Percentiles rank a stretch among this genome's conserved stretches.
phyloP scores from a whole-genome alignment of 306 rosid genomes.

The Pyrus communis region DNA sequence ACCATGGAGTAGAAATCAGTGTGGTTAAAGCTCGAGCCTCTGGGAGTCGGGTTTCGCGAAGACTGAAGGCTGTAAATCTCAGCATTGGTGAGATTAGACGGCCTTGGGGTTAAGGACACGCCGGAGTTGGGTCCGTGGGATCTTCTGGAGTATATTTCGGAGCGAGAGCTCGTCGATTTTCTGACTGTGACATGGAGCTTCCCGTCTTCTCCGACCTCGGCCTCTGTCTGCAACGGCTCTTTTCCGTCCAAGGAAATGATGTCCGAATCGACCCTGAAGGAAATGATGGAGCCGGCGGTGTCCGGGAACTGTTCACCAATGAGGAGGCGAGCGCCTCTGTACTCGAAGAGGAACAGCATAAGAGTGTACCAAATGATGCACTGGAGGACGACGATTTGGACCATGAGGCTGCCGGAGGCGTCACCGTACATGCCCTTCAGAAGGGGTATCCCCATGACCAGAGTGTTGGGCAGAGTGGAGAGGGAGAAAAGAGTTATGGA shows the following conservation, averaged over 20 bases:
- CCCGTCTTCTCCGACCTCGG: conserved; percentile 79
- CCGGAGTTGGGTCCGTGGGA: conserved; percentile 61
- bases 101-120: conserved; percentile 59
- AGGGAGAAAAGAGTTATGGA: conserved; percentile 77
- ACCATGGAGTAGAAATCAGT: conserved; percentile 65
- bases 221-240: conserved; percentile 68
- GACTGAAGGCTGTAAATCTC: conserved; percentile 78
- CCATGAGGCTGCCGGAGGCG: conserved; percentile 53
- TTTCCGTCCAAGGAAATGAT: conserved; percentile 66
- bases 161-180: conserved; percentile 55
- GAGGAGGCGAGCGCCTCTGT: conserved; percentile 63
- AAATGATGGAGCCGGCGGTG: conserved; percentile 62
- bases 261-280: conserved; percentile 77
- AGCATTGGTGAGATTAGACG: conserved; percentile 70
- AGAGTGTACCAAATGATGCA: conserved; percentile 77
- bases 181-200: conserved; percentile 66
- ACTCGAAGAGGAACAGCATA: conserved; percentile 77
- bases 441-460: conserved; percentile 81
- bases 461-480: conserved; percentile 71
- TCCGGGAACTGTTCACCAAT: conserved; percentile 84
- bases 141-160: conserved; percentile 55
- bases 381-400: conserved; percentile 75
- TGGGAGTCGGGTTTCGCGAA: conserved; percentile 74
- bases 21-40: conserved; percentile 79
- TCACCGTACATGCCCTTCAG: conserved; percentile 75